These are phyloP conservation scores for Ganoderma multipileum DNA, from an alignment of 1,284 basidiomycete species.

Conservation along the genomic window DNA sequence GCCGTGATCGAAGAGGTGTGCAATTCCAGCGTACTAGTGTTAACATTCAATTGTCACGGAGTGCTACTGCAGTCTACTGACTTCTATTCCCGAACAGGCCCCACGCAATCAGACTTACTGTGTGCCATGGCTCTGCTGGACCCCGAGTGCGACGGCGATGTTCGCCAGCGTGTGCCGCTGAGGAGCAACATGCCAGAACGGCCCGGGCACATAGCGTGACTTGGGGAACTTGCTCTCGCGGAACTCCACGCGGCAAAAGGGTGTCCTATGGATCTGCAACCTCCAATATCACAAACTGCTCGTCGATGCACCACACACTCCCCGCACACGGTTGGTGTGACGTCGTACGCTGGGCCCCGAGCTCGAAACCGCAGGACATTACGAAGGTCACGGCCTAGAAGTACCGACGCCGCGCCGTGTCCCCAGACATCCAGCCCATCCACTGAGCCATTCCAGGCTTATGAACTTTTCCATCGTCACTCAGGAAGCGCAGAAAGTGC, in stretches of 20 bases:
- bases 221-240: constrained; percentile 69
- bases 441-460: constrained; percentile 56
- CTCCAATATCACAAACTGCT: constrained; percentile 75
- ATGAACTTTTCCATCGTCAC: constrained; percentile 96
- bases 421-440: constrained; percentile 20
- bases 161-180: not conserved
- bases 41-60: not conserved
- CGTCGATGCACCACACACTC: constrained; percentile 93
- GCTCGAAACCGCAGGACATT: constrained; percentile 92
- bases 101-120: constrained; percentile 42
- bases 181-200: constrained; percentile 4
- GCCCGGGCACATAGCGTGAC: constrained; percentile 68
- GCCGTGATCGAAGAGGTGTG: no score
- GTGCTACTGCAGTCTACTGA: not conserved
- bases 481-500: constrained; percentile 96
- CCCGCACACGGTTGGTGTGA: constrained; percentile 97
- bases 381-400: constrained; percentile 79
- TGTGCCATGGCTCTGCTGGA: constrained; percentile 40
- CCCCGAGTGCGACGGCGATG: constrained; percentile 29
- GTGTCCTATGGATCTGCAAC: constrained; percentile 82
- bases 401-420: constrained; percentile 61
- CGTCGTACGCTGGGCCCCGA: constrained; percentile 90
- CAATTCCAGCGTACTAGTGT: no score
- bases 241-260: constrained; percentile 83
- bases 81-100: not conserved